phyloP scores from a whole-genome alignment of 2,329 filamentous ascomycete species.

The Fusarium devonianum region DNA sequence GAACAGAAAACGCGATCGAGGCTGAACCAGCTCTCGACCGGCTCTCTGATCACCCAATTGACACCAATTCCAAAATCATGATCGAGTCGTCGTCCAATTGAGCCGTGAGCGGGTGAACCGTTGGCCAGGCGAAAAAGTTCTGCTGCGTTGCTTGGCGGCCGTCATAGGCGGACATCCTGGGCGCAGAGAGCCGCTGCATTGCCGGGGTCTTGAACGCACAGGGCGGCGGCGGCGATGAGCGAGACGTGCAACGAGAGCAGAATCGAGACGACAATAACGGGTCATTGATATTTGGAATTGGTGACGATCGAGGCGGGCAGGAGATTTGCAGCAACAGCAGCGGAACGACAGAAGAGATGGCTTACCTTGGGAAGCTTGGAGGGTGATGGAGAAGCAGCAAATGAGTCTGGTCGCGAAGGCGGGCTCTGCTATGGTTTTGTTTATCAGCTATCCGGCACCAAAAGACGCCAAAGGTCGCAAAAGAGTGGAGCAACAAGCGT shows the following conservation, averaged over 20 bases:
- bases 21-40: slow-evolving; percentile 1
- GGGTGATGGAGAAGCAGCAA: slow-evolving; percentile 44
- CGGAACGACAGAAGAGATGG: slow-evolving; percentile 4
- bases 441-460: slow-evolving; percentile 40
- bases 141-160: slow-evolving; percentile 17
- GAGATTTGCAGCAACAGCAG: slow-evolving; percentile 8
- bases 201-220: slow-evolving; percentile 15
- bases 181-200: slow-evolving; percentile 11
- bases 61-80: slow-evolving; percentile 16
- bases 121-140: slow-evolving; percentile 1
- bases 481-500: slow-evolving; percentile 40
- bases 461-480: slow-evolving; percentile 36
- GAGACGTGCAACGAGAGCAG: slow-evolving; percentile 11
- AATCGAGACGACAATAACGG: slow-evolving; percentile 5
- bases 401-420: slow-evolving; percentile 37
- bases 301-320: slow-evolving; percentile 10
- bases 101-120: slow-evolving; percentile 6
- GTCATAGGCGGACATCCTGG: slow-evolving; percentile 19
- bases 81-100: slow-evolving; percentile 18
- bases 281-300: slow-evolving; percentile 20
- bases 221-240: slow-evolving; percentile 8
- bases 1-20: not conserved
- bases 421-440: slow-evolving; percentile 44
- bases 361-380: slow-evolving; percentile 42
- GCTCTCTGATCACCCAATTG: slow-evolving; percentile 15